Evolutionary conservation across 805 yeast species (phyloP).

Genomic region (Wickerhamiella australiensis): DNA sequence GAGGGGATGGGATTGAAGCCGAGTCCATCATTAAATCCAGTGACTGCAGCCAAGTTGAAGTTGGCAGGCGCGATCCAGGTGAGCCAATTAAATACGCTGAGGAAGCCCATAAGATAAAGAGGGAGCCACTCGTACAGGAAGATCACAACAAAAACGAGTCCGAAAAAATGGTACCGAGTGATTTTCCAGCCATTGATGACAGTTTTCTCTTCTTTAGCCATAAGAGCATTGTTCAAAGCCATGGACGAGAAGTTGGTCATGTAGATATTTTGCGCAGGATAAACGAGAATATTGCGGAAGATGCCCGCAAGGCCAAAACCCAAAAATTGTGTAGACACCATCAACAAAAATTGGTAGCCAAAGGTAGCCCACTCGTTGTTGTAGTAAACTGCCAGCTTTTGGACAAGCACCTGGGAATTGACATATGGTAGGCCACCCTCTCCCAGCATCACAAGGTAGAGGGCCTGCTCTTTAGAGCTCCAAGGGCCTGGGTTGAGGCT

Average conservation of each 20-base stretch:
- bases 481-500: slow-evolving; percentile 52
- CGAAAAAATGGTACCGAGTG: slow-evolving; percentile 41
- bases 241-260: slow-evolving; percentile 48
- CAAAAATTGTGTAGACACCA: slow-evolving; percentile 39
- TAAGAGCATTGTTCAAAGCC: slow-evolving; percentile 37
- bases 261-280: slow-evolving; percentile 32
- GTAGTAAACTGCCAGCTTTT: slow-evolving; percentile 26
- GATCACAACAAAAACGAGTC: slow-evolving; percentile 31
- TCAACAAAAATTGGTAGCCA: slow-evolving; percentile 37
- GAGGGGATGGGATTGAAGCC: slow-evolving; percentile 28
- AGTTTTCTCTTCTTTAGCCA: slow-evolving; percentile 20
- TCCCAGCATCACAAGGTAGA: slow-evolving; percentile 31
- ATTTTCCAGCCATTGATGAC: slow-evolving; percentile 49
- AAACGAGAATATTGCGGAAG: slow-evolving; percentile 39
- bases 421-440: slow-evolving; percentile 14
- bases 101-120: slow-evolving; percentile 49
- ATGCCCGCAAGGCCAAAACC: slow-evolving; percentile 45
- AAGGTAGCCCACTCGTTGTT: slow-evolving; percentile 29
- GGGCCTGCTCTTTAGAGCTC: slow-evolving; percentile 30
- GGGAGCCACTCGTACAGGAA: slow-evolving; percentile 61
- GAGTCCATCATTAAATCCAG: slow-evolving; percentile 47
- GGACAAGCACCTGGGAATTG: slow-evolving; percentile 19
- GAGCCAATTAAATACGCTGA: slow-evolving; percentile 54
- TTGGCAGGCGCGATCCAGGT: slow-evolving; percentile 44
- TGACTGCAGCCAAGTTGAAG: slow-evolving; percentile 46